Evolutionary conservation across 2,329 filamentous ascomycete species (phyloP).

Genomic region (Polychaeton citri): DNA sequence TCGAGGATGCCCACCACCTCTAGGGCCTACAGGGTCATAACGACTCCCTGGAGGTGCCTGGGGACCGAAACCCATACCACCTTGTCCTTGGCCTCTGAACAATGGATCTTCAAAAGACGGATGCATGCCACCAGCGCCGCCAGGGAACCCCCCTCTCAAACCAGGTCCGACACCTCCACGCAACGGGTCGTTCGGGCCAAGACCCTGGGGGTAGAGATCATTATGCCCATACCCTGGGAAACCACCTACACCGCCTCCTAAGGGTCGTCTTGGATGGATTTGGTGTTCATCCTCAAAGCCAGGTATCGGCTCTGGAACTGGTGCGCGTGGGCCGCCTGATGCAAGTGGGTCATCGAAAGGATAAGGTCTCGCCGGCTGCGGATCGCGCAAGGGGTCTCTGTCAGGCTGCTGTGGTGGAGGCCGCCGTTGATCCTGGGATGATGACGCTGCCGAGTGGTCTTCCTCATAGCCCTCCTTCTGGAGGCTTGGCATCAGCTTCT

Average conservation of each 20-base stretch:
- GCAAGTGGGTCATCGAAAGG: slow-evolving; percentile 48
- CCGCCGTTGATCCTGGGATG: slow-evolving; percentile 11
- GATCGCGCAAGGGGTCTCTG: slow-evolving; percentile 36
- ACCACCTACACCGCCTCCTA: slow-evolving; percentile 34
- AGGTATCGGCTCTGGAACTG: slow-evolving; percentile 61
- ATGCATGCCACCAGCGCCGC: slow-evolving; percentile 71
- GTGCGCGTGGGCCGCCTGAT: slow-evolving; percentile 41
- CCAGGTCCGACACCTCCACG: slow-evolving; percentile 47
- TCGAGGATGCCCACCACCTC: slow-evolving; percentile 35
- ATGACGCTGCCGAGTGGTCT: slow-evolving; percentile 12
- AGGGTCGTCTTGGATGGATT: slow-evolving; percentile 47
- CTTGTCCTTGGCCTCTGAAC: slow-evolving; percentile 46
- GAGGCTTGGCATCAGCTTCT: slow-evolving; percentile 66
- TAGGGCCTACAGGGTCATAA: slow-evolving; percentile 76
- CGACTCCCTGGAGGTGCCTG: slow-evolving; percentile 77
- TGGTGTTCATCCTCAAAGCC: slow-evolving; percentile 91
- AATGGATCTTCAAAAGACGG: slow-evolving; percentile 88
- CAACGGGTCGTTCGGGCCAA: slow-evolving; percentile 76
- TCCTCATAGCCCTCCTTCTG: slow-evolving; percentile 71
- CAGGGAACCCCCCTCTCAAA: slow-evolving; percentile 30
- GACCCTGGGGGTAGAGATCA: slow-evolving; percentile 73
- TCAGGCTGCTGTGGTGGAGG: slow-evolving; percentile 22
- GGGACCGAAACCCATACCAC: slow-evolving; percentile 45
- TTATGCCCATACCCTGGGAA: slow-evolving; percentile 58
- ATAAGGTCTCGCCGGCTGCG: slow-evolving; percentile 49